Evolutionary conservation across 495 filamentous ascomycete genomes (phyloP).

Genomic region (Lasiosphaeria miniovina): DNA sequence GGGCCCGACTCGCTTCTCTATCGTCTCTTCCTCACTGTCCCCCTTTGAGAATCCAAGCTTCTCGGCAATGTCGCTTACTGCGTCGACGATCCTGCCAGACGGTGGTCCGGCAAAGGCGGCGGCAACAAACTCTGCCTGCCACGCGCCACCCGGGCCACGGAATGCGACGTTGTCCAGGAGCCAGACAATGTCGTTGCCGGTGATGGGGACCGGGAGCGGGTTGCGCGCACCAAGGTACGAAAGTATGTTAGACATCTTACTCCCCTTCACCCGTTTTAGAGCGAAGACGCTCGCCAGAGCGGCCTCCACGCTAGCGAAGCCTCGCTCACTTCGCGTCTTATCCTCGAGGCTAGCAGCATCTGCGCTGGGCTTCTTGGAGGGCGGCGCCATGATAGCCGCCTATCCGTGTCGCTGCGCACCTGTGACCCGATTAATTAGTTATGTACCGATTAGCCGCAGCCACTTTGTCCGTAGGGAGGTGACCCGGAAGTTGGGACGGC

Average conservation of each 20-base stretch:
- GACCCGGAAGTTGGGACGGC: no score
- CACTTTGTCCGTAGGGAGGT: no score
- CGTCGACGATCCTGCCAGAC: slow-evolving; percentile 59
- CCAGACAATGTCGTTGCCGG: slow-evolving; percentile 68
- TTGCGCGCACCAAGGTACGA: slow-evolving; percentile 47
- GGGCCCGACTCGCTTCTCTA: slow-evolving; percentile 67
- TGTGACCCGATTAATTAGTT: no score
- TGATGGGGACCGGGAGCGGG: slow-evolving; percentile 40
- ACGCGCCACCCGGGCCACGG: slow-evolving; percentile 48
- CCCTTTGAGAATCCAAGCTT: slow-evolving; percentile 67
- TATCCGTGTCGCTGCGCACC: no score
- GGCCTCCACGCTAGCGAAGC: slow-evolving; percentile 42
- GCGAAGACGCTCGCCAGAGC: slow-evolving; percentile 28
- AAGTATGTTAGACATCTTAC: slow-evolving; percentile 36
- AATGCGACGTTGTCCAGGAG: slow-evolving; percentile 88
- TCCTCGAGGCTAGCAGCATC: slow-evolving; percentile 23
- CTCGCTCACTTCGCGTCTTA: slow-evolving; percentile 39
- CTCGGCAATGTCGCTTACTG: slow-evolving; percentile 68
- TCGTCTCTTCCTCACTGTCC: slow-evolving; percentile 57
- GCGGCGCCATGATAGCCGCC: neutral
- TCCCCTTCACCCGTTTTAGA: neutral
- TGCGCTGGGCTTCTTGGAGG: neutral
- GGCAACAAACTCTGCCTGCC: slow-evolving; percentile 77
- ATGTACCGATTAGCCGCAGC: no score
- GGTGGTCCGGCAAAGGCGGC: slow-evolving; percentile 72